Base-by-base conservation (phyloP, 2,329 filamentous ascomycete species). In the Pyricularia grisea region DNA sequence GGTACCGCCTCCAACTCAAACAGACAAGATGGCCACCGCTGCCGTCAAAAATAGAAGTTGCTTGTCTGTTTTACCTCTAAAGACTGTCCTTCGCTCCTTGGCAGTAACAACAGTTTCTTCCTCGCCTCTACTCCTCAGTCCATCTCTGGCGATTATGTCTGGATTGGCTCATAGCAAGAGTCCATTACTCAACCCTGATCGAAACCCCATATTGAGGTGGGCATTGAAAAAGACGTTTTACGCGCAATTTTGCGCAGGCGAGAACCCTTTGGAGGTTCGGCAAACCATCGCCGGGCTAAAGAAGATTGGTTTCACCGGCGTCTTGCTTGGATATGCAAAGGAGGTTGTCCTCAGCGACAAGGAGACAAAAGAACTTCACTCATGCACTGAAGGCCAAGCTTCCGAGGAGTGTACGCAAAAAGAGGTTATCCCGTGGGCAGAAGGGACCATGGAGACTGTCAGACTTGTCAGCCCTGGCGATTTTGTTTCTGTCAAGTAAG, bases 161-260 rank as follows among this genome's bases (percentile, higher is more conserved):
- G 77, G 85, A 27, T 85, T 96, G 73, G 90, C 93, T 12, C 84
- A 92, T 77, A 89, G 91, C 30, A 85, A 85, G 67, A 89, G 82
- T 69, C 81, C 86, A 1, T 68, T 93, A 0, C 83, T 95, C 69
- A 90, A 90, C 77, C 89, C 93, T 4, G 92, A 96, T 75, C 83
- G 81, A 68, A 97, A 97, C 76, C 87, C 87, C 0, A 65, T 94
- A 1, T 83, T 97, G 20, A 85, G 88, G 63, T 86, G 82, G 70
- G 76, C 93, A 61, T 82, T 97, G 67, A 93, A 93, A 77, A 87
- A 89, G 76, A 96, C 92, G 0, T 93, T 97, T 74, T 97, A 97
- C 77, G 88, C 89, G 28, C 94, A 97, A 75, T 97, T 97, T 79
- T 97, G 94, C 78, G 92, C 92, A 0, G 94, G 94, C 31, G 91